Evolutionary conservation across 352 stramenopile species (phyloP).

Genomic region (Phytophthora vignae): DNA sequence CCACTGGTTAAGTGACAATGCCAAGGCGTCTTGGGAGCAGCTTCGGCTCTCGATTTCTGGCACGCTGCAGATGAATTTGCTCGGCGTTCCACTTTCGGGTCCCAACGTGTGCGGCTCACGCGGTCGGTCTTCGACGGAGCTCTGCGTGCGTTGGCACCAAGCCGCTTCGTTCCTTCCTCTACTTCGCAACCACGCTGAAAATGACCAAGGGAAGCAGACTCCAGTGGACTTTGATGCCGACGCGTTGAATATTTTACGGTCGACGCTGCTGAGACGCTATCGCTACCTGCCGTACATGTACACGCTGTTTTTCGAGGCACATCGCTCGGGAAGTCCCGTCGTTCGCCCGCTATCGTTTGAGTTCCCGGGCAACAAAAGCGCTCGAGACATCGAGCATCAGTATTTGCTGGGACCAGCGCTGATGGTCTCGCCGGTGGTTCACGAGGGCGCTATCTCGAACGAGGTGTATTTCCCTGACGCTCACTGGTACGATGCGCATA

Average conservation of each 20-base stretch:
- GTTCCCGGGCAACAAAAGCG: conserved; percentile 60
- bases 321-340: conserved; percentile 53
- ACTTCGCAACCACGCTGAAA: conserved; percentile 76
- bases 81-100: conserved; percentile 76
- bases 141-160: conserved; percentile 89
- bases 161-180: conserved; percentile 81
- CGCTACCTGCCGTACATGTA: conserved; percentile 88
- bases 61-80: conserved; percentile 81
- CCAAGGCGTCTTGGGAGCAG: conserved; percentile 78
- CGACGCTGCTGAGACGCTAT: conserved; percentile 72
- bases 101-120: conserved; percentile 72
- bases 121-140: conserved; percentile 56
- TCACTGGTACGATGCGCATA: conserved; percentile 77
- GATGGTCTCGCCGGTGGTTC: conserved; percentile 83
- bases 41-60: conserved; percentile 75
- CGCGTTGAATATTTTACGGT: conserved; percentile 68
- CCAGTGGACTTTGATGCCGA: conserved; percentile 76
- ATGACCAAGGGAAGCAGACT: conserved; percentile 46
- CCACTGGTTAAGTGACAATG: conserved; percentile 64
- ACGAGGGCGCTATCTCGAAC: conserved; percentile 63
- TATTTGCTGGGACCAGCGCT: conserved; percentile 77
- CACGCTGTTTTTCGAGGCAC: conserved; percentile 76
- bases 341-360: conserved; percentile 69
- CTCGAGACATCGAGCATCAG: conserved; percentile 61
- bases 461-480: conserved; percentile 73